A percentile compares a stretch with the other conserved stretches of the same genome.
These are phyloP conservation scores for Hypoxylon intermedium DNA, from an alignment of 495 filamentous ascomycete species.

Conservation along the genomic window DNA sequence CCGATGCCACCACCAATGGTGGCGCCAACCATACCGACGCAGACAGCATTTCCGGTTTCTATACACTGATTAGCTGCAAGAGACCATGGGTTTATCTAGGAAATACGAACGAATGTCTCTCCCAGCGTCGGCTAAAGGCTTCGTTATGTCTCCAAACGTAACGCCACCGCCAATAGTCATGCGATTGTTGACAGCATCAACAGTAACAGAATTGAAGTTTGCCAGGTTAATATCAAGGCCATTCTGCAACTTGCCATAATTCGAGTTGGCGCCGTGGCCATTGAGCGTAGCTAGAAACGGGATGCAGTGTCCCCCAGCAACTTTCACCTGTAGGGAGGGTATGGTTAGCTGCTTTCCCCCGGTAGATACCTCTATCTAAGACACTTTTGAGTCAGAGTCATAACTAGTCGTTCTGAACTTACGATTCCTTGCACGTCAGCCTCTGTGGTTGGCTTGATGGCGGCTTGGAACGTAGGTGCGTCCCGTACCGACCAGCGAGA, in stretches of 20 bases:
- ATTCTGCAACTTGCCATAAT: constrained; percentile 16
- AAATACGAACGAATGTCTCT: constrained; percentile 26
- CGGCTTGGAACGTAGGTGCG: constrained; percentile 38
- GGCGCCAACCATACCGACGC: constrained; percentile 47
- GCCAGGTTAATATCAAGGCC: constrained; percentile 44
- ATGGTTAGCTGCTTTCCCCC: too few relatives aligned
- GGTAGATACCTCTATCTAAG: too few relatives aligned
- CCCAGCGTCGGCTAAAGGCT: constrained; percentile 15
- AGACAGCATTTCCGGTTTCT: constrained; percentile 7
- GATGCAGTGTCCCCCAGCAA: constrained; percentile 16
- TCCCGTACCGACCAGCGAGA: constrained; percentile 10
- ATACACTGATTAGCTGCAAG: neutral
- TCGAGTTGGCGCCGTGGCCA: constrained; percentile 29
- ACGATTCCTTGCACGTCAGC: constrained; percentile 43
- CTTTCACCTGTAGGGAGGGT: constrained; percentile 9
- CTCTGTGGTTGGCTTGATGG: constrained; percentile 40
- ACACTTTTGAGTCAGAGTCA: too few relatives aligned
- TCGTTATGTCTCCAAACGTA: constrained; percentile 23
- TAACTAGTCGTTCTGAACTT: too few relatives aligned
- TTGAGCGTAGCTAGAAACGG: constrained; percentile 35
- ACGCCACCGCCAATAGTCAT: constrained; percentile 57
- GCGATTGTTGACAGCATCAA: constrained; percentile 48
- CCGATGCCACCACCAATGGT: constrained; percentile 55
- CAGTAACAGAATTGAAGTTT: constrained; percentile 35
- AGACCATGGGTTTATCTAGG: neutral